Conservation (phyloP, 2,329 filamentous ascomycete genomes). For the Orbilia oligospora region DNA sequence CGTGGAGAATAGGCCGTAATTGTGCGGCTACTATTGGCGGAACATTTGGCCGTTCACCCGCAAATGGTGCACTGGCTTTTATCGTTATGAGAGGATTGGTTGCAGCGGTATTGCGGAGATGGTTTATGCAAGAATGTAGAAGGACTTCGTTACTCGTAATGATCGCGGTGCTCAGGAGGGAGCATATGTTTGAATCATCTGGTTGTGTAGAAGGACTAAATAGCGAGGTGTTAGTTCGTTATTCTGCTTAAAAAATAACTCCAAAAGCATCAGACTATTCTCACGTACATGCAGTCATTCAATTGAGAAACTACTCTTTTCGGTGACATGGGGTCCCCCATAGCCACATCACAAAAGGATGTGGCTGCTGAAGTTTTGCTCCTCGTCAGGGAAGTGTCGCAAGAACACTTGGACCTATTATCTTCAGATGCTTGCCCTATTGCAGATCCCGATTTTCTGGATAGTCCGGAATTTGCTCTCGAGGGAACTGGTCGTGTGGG, state of each 20-base stretch:
- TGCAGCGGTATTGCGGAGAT: conserved; percentile 54
- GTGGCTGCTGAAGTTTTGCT: conserved; percentile 37
- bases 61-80: conserved; percentile 59
- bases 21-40: conserved; percentile 45
- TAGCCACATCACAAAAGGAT: conserved; percentile 52
- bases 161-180: conserved; percentile 42
- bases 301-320: conserved; percentile 33
- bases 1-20: conserved; percentile 57
- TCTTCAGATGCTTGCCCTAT: conserved; percentile 50
- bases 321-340: conserved; percentile 56
- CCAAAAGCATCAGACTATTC: background rate
- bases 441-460: conserved; percentile 48
- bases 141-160: conserved; percentile 45
- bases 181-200: conserved; percentile 56
- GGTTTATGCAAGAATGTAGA: conserved; percentile 48
- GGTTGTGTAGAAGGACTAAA: conserved; percentile 34
- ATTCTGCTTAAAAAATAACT: background rate
- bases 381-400: conserved; percentile 40
- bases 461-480: conserved; percentile 56
- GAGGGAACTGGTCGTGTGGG: conserved; percentile 54
- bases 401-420: conserved; percentile 46
- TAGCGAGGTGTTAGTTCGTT: conserved; percentile 6
- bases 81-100: conserved; percentile 55
- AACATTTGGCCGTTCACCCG: conserved; percentile 34
- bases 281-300: conserved; percentile 44